Base-by-base conservation (phyloP, 2,329 filamentous ascomycete species). In the Taxawa tesnikishii region DNA sequence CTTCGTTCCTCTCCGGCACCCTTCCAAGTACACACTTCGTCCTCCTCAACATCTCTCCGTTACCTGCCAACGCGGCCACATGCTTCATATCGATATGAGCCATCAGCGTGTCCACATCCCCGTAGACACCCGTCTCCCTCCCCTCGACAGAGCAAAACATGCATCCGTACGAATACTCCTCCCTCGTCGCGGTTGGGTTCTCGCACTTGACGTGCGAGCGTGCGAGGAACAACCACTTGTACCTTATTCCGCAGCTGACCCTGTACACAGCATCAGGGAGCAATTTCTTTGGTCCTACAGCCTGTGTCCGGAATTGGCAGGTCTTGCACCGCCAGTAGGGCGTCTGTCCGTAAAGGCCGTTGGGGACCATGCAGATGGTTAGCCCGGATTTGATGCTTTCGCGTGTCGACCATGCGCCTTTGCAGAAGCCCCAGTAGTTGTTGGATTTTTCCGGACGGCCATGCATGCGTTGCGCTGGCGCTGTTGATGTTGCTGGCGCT, bases 221-320 rank as follows among this genome's bases (percentile, higher is more conserved):
- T 7, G 62, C 62, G 3, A 67, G 49, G 36, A 67, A 67, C 5
- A 49, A 42, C 59, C 61, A 67, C 8, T 61, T 58, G 37, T 60
- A 63, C 10, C 54, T 53, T 6, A 67, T 45, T 0, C 60, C 58
- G 8, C 50, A 42, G 2, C 33, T 29, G 9, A 41, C 40, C 4
- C 36, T 38, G 48, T 46, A 51, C 27, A 53, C 46, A 5, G 40
- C 37, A 8, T 8, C n/a, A 8, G 19, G 19, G 8, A 23, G 19
- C 19, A n/a, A 8, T 28, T 33, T 28, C 5, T 15, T 11, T 12
- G 15, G 24, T 18, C 23, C 3, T 18, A 48, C 43, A 8, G 42
- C 28, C n/a, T 44, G 38, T 3, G 43, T 30, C 28, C 42, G 45
- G 40, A 65, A 67, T 27, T 48, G 49, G 41, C 63, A 67, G 33